A percentile compares a stretch with the other conserved stretches of the same genome.
Evolutionary conservation across 202 grass and related monocot species (phyloP).

Genomic region (Brachypodium distachyon): DNA sequence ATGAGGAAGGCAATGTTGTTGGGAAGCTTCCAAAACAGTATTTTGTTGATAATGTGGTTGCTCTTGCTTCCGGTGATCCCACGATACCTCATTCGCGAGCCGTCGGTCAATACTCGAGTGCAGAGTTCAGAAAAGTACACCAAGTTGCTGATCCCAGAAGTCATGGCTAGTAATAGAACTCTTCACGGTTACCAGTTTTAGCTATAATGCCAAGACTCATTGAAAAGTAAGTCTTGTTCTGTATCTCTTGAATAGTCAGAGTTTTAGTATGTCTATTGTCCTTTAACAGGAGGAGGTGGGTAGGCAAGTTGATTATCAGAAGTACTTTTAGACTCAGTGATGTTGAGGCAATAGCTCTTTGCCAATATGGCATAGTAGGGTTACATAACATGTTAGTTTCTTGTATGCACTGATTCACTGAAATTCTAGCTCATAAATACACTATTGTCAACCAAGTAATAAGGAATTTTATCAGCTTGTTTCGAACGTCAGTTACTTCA

Average conservation of each 20-base stretch:
- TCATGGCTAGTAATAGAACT: slow-evolving; percentile 57
- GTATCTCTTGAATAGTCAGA: not conserved
- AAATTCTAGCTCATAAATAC: not conserved
- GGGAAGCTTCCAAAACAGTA: slow-evolving; percentile 73
- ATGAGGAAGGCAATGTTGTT: slow-evolving; percentile 91
- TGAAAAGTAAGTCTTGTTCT: slow-evolving; percentile 20
- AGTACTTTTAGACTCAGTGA: not conserved
- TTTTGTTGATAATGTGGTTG: slow-evolving; percentile 88
- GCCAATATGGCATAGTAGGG: not conserved
- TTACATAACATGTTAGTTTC: not conserved
- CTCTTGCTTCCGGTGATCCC: slow-evolving; percentile 69
- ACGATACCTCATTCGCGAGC: slow-evolving; percentile 66
- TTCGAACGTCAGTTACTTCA: not conserved
- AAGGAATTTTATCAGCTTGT: not conserved
- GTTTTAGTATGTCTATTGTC: not conserved
- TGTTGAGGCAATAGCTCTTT: not conserved
- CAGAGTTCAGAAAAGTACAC: slow-evolving; percentile 73
- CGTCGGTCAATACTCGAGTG: slow-evolving; percentile 65
- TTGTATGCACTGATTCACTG: not conserved
- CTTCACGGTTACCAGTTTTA: not conserved
- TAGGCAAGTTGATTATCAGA: not conserved
- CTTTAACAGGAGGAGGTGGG: not conserved
- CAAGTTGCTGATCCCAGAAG: slow-evolving; percentile 89
- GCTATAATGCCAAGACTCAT: not conserved
- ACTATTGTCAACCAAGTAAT: not conserved